Base-by-base conservation (phyloP, 2,329 filamentous ascomycete species). In the Pseudogymnoascus sp. region DNA sequence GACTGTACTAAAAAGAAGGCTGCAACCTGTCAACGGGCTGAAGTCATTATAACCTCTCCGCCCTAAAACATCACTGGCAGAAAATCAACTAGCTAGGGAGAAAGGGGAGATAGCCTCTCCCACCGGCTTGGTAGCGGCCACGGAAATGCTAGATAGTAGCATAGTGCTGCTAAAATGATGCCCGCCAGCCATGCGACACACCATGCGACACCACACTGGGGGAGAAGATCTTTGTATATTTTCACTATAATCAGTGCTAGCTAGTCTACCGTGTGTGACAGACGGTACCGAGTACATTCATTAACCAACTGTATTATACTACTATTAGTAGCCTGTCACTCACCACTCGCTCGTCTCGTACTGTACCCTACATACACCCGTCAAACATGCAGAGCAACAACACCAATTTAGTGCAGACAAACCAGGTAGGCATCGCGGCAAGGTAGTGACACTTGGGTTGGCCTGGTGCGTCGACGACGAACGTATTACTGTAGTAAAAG, bases 41-140 rank as follows among this genome's bases (percentile, higher is more conserved):
- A 23, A 47, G 42, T 47, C 42, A 47, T 47, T 47, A 47, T 47
- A 47, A 47, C 42, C 42, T 47, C 42, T 47, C 23, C 42, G 42
- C 42, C 42, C 42, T 47, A 47, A 47, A 47, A 47, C 42, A 47
- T 47, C 42, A 47, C 42, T 47, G 42, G 42, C 42, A 47, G 42
- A 47, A 47, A 47, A 21, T 31, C 42, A 21, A 47, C 18, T 47
- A 47, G 42, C 42, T 47, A 47, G 42, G 42, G 42, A 47, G 42
- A 47, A 47, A 25, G 42, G 42, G 42, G 42, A 47, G 42, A 47
- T 47, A 47, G 42, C 42, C 42, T 47, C 42, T 47, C 42, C 42
- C 42, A 47, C 42, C 42, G 42, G 42, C 42, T 47, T 47, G 42
- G 42, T 47, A 47, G 42, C 42, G 42, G 42, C 42, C 42, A 47